Evolutionary conservation across 176 grass and related monocot species (phyloP).

Genomic region (Bromus sterilis): DNA sequence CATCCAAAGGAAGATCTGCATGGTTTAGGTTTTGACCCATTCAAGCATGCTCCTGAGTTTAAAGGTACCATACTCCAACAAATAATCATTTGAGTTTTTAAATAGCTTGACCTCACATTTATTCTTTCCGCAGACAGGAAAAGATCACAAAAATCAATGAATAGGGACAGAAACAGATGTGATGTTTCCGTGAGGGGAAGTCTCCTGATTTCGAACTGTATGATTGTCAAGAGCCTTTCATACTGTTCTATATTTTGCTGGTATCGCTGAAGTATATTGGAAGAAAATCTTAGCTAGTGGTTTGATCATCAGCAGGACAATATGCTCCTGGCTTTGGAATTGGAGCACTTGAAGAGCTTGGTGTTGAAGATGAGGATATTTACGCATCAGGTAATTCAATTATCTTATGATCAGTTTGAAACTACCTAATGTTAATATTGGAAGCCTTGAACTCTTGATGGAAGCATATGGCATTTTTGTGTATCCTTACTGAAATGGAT

Average conservation of each 20-base stretch:
- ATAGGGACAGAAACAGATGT: slow-evolving; percentile 39
- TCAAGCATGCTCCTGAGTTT: slow-evolving; percentile 92
- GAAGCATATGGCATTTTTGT: background rate
- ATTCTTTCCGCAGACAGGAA: slow-evolving; percentile 69
- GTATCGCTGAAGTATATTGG: slow-evolving; percentile 5
- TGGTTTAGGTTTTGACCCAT: slow-evolving; percentile 98
- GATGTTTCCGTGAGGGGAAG: slow-evolving; percentile 35
- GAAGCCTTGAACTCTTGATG: slow-evolving; percentile 3
- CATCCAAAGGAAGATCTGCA: slow-evolving; percentile 85
- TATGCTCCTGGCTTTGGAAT: slow-evolving; percentile 95
- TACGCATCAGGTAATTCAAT: slow-evolving; percentile 83
- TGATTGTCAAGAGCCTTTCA: slow-evolving; percentile 15
- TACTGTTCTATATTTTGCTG: slow-evolving; percentile 6
- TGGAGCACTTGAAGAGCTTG: slow-evolving; percentile 95
- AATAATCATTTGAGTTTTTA: background rate
- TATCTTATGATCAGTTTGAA: slow-evolving; percentile 22
- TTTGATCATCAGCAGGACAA: slow-evolving; percentile 66
- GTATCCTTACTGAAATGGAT: background rate
- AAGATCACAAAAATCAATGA: slow-evolving; percentile 47
- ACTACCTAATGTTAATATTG: background rate
- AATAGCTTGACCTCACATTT: background rate
- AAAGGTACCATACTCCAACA: slow-evolving; percentile 47
- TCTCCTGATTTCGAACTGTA: slow-evolving; percentile 85
- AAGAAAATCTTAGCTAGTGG: slow-evolving; percentile 4
- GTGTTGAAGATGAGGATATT: slow-evolving; percentile 98